phyloP scores from a whole-genome alignment of 768 basidiomycete genomes.

The Russula lepida region DNA sequence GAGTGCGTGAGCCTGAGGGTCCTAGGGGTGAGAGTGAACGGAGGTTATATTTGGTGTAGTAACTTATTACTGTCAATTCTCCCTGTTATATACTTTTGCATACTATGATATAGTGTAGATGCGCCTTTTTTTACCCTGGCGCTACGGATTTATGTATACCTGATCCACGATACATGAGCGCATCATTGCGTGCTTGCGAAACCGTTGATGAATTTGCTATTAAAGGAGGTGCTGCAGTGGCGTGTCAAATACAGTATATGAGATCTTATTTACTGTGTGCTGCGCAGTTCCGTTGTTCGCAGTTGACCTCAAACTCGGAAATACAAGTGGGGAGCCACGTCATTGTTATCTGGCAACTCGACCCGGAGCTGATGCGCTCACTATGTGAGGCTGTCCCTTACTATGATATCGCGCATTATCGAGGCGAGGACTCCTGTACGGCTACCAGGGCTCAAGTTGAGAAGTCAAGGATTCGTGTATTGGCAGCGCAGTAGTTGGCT shows the following conservation, averaged over 20 bases:
- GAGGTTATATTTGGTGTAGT: constrained; percentile 4
- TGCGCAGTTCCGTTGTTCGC: neutral
- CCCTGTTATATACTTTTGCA: constrained; percentile 14
- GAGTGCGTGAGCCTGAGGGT: constrained; percentile 22
- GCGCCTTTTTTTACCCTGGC: neutral
- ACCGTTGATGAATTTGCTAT: neutral
- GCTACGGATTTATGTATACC: constrained; percentile 5
- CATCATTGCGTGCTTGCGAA: neutral
- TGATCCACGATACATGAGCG: neutral
- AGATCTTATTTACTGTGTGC: neutral
- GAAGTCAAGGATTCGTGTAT: neutral
- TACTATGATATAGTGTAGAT: constrained; percentile 7
- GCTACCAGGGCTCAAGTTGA: neutral
- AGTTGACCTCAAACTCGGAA: neutral
- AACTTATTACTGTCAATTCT: constrained; percentile 17
- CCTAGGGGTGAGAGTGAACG: neutral
- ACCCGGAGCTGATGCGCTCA: no score
- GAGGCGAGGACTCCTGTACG: neutral
- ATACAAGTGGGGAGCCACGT: neutral
- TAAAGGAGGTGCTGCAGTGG: neutral
- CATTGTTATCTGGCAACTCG: neutral
- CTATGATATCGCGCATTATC: neutral
- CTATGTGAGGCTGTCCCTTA: no score
- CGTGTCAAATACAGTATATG: neutral
- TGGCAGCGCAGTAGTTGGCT: neutral